These are phyloP conservation scores for Crithidia mellificae DNA, from an alignment of 208 protist species.

Conservation along the genomic window DNA sequence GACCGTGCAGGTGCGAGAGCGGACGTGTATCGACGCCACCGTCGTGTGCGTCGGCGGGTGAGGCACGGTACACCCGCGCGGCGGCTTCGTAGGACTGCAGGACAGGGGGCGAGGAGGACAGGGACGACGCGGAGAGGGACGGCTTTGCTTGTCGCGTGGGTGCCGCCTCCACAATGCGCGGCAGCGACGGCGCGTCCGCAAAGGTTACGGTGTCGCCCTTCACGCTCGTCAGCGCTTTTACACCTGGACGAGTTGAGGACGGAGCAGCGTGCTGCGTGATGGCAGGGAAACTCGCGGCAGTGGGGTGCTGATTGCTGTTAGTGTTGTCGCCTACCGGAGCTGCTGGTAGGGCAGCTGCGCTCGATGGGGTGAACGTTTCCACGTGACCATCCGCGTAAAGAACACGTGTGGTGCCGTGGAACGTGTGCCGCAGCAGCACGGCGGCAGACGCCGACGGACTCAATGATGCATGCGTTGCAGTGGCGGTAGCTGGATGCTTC, in stretches of 20 bases:
- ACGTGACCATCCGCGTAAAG: constrained; percentile 48
- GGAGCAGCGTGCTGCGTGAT: too few species aligned
- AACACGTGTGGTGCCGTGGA: constrained; percentile 41
- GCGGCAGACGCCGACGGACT: not conserved
- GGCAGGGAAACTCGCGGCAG: too few species aligned
- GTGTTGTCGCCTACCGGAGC: too few species aligned
- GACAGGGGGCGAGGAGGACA: not conserved
- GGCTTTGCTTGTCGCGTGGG: not conserved
- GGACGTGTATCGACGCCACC: too few species aligned
- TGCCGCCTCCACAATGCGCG: not conserved
- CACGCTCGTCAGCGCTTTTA: too few species aligned
- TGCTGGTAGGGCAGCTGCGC: not conserved
- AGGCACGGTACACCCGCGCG: constrained; percentile 2
- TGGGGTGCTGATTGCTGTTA: too few species aligned
- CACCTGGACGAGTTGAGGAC: too few species aligned
- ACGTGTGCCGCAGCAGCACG: constrained; percentile 42
- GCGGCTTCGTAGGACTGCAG: constrained; percentile 19
- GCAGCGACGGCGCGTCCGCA: not conserved
- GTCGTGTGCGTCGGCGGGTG: too few species aligned
- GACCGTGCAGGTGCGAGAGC: too few species aligned
- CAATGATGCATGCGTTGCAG: not conserved
- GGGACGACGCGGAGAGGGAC: not conserved
- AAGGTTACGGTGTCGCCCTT: too few species aligned
- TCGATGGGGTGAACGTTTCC: constrained; percentile 11
- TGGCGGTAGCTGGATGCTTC: not conserved